Percentiles rank a stretch among this genome's conserved stretches.
Conservation (phyloP, 1,284 basidiomycete genomes). For the Trametes sp. region DNA sequence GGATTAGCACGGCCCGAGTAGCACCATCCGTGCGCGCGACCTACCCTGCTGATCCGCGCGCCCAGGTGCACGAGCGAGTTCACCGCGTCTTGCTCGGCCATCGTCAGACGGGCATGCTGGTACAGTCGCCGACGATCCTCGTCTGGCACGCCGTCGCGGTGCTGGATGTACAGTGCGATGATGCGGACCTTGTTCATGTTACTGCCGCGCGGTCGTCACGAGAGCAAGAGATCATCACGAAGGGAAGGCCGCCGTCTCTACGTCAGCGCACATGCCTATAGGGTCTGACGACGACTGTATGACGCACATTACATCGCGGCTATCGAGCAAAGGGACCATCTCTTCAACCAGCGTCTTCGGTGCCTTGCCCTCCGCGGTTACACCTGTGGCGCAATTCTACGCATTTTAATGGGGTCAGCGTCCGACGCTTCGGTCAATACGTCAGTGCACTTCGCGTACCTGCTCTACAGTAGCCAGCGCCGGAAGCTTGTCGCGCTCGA, state of each 20-base stretch:
- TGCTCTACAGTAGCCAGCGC: slow-evolving; percentile 94
- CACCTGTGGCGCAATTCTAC: slow-evolving; percentile 90
- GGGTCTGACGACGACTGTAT: slow-evolving; percentile 1
- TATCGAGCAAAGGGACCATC: slow-evolving; percentile 97
- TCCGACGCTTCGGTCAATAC: background rate
- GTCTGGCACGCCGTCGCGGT: slow-evolving; percentile 96
- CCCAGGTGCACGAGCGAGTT: slow-evolving; percentile 90
- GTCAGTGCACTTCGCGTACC: slow-evolving; percentile 49
- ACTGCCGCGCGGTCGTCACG: slow-evolving; percentile 49
- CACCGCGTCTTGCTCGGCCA: slow-evolving; percentile 94
- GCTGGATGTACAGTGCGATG: slow-evolving; percentile 95
- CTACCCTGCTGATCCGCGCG: slow-evolving; percentile 83
- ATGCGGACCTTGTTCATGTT: slow-evolving; percentile 95
- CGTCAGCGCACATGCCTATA: slow-evolving; percentile 22
- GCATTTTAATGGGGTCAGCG: background rate
- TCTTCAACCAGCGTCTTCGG: slow-evolving; percentile 96
- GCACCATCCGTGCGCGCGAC: slow-evolving; percentile 35
- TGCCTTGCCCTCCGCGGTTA: slow-evolving; percentile 88
- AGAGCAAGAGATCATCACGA: slow-evolving; percentile 1
- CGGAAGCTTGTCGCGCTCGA: slow-evolving; percentile 89
- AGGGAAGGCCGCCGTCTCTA: slow-evolving; percentile 10
- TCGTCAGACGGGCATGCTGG: slow-evolving; percentile 92
- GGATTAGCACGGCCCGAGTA: slow-evolving; percentile 9
- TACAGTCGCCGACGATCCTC: slow-evolving; percentile 95
- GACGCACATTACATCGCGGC: slow-evolving; percentile 79